Evolutionary conservation across 2,329 filamentous ascomycete species (phyloP).

Genomic region (Neonectria hederae): DNA sequence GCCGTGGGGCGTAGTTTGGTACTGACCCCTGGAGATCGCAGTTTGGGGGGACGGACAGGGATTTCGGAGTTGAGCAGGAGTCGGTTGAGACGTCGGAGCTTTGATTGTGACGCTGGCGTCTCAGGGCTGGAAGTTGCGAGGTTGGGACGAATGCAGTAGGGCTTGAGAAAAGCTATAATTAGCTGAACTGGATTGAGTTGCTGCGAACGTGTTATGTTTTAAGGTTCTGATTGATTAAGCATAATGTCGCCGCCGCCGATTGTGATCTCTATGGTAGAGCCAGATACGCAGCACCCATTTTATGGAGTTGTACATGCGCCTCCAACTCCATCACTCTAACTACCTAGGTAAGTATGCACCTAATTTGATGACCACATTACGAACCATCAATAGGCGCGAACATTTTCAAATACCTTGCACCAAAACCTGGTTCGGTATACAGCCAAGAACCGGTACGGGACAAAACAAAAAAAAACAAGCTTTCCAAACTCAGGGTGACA

Average conservation of each 20-base stretch:
- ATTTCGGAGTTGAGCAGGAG: background rate
- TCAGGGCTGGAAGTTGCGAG: background rate
- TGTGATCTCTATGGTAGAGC: background rate
- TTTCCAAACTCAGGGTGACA: background rate
- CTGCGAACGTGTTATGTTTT: background rate
- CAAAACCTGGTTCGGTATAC: background rate
- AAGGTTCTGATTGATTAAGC: background rate
- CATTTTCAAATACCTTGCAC: background rate
- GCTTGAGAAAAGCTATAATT: background rate
- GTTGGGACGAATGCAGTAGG: background rate
- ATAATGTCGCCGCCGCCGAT: background rate
- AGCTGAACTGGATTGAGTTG: background rate
- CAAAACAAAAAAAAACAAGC: background rate
- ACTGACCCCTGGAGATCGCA: background rate
- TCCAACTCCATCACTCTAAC: background rate
- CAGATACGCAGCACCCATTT: background rate
- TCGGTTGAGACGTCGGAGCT: background rate
- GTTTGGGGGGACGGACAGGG: background rate
- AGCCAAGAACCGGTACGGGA: background rate
- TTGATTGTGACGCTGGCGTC: background rate
- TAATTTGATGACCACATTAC: background rate
- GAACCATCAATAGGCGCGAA: background rate
- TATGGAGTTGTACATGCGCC: background rate
- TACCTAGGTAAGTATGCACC: no score
- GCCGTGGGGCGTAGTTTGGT: background rate